These are phyloP conservation scores for Phaeolepiota aurea DNA, from an alignment of 768 basidiomycete species.

Conservation along the genomic window DNA sequence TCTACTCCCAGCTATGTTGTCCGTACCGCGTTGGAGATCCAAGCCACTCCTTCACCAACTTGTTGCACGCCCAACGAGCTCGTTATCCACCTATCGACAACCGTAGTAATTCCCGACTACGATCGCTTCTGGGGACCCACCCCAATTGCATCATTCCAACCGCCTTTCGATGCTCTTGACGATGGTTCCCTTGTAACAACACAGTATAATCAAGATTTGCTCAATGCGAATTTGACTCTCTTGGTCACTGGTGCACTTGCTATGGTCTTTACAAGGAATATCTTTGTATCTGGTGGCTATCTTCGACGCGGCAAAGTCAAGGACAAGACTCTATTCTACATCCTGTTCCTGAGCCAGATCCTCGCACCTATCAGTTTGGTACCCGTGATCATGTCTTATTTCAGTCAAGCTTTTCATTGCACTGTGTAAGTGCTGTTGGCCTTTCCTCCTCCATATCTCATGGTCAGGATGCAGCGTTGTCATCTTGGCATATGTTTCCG, in stretches of 20 bases:
- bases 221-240: slow-evolving; percentile 30
- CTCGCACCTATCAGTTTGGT: slow-evolving; percentile 36
- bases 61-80: slow-evolving; percentile 32
- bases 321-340: slow-evolving; percentile 50
- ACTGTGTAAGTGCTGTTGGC: slow-evolving; percentile 29
- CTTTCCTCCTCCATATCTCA: slow-evolving; percentile 1
- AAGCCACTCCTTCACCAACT: slow-evolving; percentile 22
- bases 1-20: slow-evolving; percentile 7
- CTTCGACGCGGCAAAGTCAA: slow-evolving; percentile 46
- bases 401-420: slow-evolving; percentile 32
- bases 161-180: slow-evolving; percentile 32
- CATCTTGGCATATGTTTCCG: slow-evolving; percentile 24
- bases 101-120: slow-evolving; percentile 41
- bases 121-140: slow-evolving; percentile 28
- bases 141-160: slow-evolving; percentile 36
- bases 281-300: slow-evolving; percentile 40
- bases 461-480: slow-evolving; percentile 22
- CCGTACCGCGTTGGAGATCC: slow-evolving; percentile 18
- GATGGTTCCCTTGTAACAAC: slow-evolving; percentile 57
- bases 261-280: slow-evolving; percentile 45
- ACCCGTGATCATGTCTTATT: slow-evolving; percentile 37
- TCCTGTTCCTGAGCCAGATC: slow-evolving; percentile 46
- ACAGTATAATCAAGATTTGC: slow-evolving; percentile 34
- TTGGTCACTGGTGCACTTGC: slow-evolving; percentile 40
- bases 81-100: slow-evolving; percentile 41